A percentile compares a stretch with the other conserved stretches of the same genome.
Evolutionary conservation across 2,329 filamentous ascomycete genomes (phyloP).

Genomic region (Lecanicillium sp.): DNA sequence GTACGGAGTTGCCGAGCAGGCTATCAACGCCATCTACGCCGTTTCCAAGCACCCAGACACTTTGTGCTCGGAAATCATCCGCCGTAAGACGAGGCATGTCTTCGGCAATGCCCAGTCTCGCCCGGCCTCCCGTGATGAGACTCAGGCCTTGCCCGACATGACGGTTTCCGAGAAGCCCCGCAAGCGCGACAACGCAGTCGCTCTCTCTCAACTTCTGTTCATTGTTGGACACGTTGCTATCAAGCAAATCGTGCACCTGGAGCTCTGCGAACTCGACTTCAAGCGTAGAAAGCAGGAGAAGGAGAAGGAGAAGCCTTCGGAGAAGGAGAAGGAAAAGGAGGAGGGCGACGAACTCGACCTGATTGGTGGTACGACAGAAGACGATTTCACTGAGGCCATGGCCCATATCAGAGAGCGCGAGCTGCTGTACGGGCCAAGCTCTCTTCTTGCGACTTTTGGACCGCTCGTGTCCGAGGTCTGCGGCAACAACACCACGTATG

Average conservation of each 20-base stretch:
- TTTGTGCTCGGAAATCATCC: constrained; percentile 84
- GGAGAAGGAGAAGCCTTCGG: constrained; percentile 55
- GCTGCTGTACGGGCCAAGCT: constrained; percentile 73
- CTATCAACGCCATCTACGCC: constrained; percentile 90
- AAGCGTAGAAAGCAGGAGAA: constrained; percentile 92
- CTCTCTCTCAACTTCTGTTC: constrained; percentile 85
- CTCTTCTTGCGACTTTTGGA: constrained; percentile 83
- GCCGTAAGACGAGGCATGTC: constrained; percentile 77
- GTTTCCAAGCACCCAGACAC: constrained; percentile 91
- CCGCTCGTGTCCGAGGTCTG: constrained; percentile 91
- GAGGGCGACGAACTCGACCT: constrained; percentile 89
- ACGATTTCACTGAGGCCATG: constrained; percentile 86
- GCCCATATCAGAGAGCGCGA: constrained; percentile 78
- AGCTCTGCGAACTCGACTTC: constrained; percentile 96
- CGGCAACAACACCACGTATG: constrained; percentile 87
- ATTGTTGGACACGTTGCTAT: constrained; percentile 95
- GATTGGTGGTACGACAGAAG: constrained; percentile 92
- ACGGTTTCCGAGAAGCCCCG: constrained; percentile 38
- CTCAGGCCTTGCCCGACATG: constrained; percentile 30
- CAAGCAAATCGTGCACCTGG: constrained; percentile 97
- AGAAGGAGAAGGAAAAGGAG: constrained; percentile 51
- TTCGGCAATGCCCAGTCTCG: constrained; percentile 52
- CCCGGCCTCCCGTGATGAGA: constrained; percentile 40
- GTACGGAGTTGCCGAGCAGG: constrained; percentile 93
- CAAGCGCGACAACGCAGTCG: constrained; percentile 62